Conservation (phyloP, 2,329 filamentous ascomycete genomes). For the Fusarium tjaetaba region DNA sequence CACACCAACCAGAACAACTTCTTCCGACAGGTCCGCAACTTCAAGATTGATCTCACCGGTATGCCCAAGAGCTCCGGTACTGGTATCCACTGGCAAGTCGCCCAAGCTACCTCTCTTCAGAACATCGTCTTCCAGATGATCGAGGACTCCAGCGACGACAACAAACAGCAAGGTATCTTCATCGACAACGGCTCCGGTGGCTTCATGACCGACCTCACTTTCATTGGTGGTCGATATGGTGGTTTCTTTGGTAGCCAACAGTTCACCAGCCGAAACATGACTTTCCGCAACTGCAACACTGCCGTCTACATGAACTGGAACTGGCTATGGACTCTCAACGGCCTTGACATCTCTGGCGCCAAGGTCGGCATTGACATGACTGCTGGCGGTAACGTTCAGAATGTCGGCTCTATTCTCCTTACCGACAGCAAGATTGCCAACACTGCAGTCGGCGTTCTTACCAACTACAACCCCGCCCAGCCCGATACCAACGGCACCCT, state of each 20-base stretch:
- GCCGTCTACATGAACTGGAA: slow-evolving; percentile 93
- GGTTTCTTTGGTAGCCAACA: slow-evolving; percentile 88
- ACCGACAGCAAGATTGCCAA: slow-evolving; percentile 82
- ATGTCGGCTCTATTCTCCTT: slow-evolving; percentile 81
- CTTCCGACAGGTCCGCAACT: slow-evolving; percentile 84
- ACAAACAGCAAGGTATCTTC: slow-evolving; percentile 80
- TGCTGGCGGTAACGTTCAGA: slow-evolving; percentile 70
- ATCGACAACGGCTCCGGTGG: slow-evolving; percentile 88
- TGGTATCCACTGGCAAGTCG: slow-evolving; percentile 86
- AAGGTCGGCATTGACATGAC: slow-evolving; percentile 83
- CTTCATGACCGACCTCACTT: slow-evolving; percentile 83
- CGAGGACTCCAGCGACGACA: slow-evolving; percentile 69
- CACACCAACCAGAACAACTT: slow-evolving; percentile 87
- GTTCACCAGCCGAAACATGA: slow-evolving; percentile 85
- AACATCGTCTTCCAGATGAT: slow-evolving; percentile 86
- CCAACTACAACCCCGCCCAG: slow-evolving; percentile 72
- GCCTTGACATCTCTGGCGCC: slow-evolving; percentile 77
- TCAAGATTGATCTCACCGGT: slow-evolving; percentile 78
- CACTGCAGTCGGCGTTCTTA: slow-evolving; percentile 79
- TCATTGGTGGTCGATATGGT: slow-evolving; percentile 83
- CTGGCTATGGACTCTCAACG: slow-evolving; percentile 87
- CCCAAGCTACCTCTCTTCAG: slow-evolving; percentile 82
- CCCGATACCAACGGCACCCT: slow-evolving; percentile 80
- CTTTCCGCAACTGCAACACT: slow-evolving; percentile 83
- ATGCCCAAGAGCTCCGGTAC: slow-evolving; percentile 70